phyloP scores from a whole-genome alignment of 352 stramenopile genomes.

The Bremia lactucae region DNA sequence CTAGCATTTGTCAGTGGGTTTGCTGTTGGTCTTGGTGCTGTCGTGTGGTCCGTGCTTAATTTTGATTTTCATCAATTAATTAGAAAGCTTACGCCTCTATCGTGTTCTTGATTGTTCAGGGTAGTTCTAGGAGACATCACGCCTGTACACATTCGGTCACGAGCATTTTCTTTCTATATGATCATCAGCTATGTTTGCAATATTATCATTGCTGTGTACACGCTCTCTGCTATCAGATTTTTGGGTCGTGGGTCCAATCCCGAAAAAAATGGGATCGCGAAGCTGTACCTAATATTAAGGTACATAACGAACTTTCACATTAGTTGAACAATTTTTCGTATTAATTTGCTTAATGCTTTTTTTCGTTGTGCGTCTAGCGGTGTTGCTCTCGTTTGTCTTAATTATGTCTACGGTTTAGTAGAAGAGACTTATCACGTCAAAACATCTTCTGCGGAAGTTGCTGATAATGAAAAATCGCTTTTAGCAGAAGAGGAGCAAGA shows the following conservation, averaged over 20 bases:
- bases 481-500: constrained; percentile 24
- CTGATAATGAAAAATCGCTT: constrained; percentile 33
- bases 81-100: too few species aligned
- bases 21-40: constrained; percentile 66
- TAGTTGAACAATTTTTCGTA: too few species aligned
- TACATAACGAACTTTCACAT: constrained; percentile 7
- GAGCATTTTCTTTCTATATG: constrained; percentile 82
- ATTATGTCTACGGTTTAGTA: constrained; percentile 44
- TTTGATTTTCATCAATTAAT: not conserved
- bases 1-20: constrained; percentile 80
- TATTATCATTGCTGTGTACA: constrained; percentile 67
- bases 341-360: not conserved
- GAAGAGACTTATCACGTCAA: constrained; percentile 55
- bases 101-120: constrained; percentile 23
- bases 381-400: constrained; percentile 25
- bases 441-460: constrained; percentile 12
- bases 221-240: constrained; percentile 65
- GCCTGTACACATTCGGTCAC: constrained; percentile 72
- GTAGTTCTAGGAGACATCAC: constrained; percentile 84
- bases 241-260: constrained; percentile 47
- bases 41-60: constrained; percentile 46
- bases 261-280: constrained; percentile 78
- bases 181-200: constrained; percentile 80
- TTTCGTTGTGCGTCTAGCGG: constrained; percentile 14
- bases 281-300: constrained; percentile 76